Base-by-base conservation (phyloP, 2,329 filamentous ascomycete genomes). In the Botrytis pseudocinerea region DNA sequence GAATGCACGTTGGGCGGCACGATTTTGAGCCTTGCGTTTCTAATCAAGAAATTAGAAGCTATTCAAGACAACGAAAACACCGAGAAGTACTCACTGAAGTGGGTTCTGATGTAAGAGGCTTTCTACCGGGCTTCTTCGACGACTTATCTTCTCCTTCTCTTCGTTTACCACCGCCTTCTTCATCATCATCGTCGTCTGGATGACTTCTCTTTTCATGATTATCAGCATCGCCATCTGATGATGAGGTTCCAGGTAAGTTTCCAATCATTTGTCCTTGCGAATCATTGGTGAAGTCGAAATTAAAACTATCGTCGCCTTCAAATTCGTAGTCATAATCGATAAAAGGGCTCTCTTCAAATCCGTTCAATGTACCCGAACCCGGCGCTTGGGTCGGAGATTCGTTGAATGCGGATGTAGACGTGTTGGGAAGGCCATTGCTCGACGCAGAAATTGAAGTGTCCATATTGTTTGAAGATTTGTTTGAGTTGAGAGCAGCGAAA, bases 21-120 rank as follows among this genome's bases (percentile, higher is more conserved):
- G 90, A 78, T 98, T 98, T 81, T 98, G 95, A 16, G 96, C 96
- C 85, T 99, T 99, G 78, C 94, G 92, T 84, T 97, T 97, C 94
- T 97, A 35, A 79, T 64, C 76, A 16, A 54, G 60, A 48, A 59
- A 74, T 79, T 71, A 79, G 76, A 70, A 62, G 46, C 74, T 70
- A 65, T 72, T 74, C 63, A 68, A 73, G 40, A 76, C 68, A 46
- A 57, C 77, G 82, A 78, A 82, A 80, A 40, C 71, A 32, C 46
- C 44, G 71, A 72, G 32, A 62, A 74, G 72, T 73, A 89, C 95
- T 85, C 90, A 98, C 95, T 77, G 95, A 96, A 78, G 93, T 98
- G 38, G 96, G 96, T 83, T 98, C 96, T 35, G 93, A 97, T 65
- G 94, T 98, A 79, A 98, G 86, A 32, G 95, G 96, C 86, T 99